Base-by-base conservation (phyloP, 768 basidiomycete species). In the Boletellus emodensis region DNA sequence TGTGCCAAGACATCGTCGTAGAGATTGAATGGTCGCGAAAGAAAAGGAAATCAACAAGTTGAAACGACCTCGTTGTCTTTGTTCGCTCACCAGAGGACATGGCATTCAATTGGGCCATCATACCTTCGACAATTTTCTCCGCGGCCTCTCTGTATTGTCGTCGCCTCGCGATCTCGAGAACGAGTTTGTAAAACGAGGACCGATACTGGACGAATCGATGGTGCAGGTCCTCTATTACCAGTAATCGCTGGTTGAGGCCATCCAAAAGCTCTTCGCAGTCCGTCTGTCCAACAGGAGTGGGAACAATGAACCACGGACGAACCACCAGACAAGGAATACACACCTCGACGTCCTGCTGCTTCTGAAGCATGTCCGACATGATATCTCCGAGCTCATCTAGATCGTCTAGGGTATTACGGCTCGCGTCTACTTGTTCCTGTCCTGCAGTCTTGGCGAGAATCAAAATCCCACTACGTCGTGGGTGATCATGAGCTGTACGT, bases 331-430 rank as follows among this genome's bases (percentile, higher is more conserved):
- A 36, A 14, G 22, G 47, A 42, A 40, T 33, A 52, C 69, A 15
- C 43, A 87, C 87, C 77, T 91, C 86, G 6, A 88, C 78, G 6
- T 68, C 66, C 46, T 86, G 79, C 61, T 90, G 87, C 13, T 75
- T 78, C 38, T 77, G 74, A 6, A 92, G 65, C 85, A 92, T 89
- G 46, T 85, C 84, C 0, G 74, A 72, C 83, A 92, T 89, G 45
- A 90, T 87, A 17, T 85, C 82, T 2, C 83, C 90, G 4, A 92
- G 75, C 56, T 85, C 83, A 41, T 91, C 87, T 17, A 92, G 73
- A 58, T 87, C 80, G 44, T 82, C 76, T 26, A 92, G 66, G 13
- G 74, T 76, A 32, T 59, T 67, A 13, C 69, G 61, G 18, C 85
- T 77, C 36, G 74, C 71, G 17, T 77, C 72, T 9, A 89, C 56